Evolutionary conservation across 306 rosid species (phyloP), one percentile per base, ranked within the genome.

Genomic region (Lotus japonicus): DNA sequence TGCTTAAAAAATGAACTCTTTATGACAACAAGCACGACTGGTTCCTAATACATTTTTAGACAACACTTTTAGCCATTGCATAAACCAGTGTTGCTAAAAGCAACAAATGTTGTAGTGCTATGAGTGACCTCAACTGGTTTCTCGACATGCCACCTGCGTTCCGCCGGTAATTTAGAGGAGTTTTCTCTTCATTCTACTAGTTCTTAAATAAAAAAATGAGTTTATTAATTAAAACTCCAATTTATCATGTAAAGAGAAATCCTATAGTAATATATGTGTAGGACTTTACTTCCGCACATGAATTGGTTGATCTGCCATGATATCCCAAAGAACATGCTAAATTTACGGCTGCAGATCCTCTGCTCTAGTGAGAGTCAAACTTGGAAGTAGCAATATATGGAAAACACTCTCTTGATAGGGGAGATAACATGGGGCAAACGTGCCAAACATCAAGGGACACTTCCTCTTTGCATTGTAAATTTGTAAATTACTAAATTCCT

Each of bases 381-480:
- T 6, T 42, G 9, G 46, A 54, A 54, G 35, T 21, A 17, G 26
- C 66, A 73, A 17, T 60, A 31, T 26, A 17, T 60, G 19, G 35
- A 60, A 36, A 68, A 50, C 63, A 39, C 53, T 59, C 48, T 58
- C 66, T 55, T 35, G 46, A 15, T 33, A 75, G 3, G 31, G 38
- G 31, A 53, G 42, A 70, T 61, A 76, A 75, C 84, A 71, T 75
- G 84, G 84, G 58, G 11, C 62, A 66, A 35, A 45, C 70, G 50
- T 74, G 58, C 42, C 49, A 11, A 31, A 31, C 71, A 51, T 75
- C 59, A 68, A 74, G 71, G 66, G 65, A 14, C 62, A 46, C 64
- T 75, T 17, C 49, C 48, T 49, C 33, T 58, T 31, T 33, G 10
- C 38, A n/a, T 56, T 64, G 9, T 52, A 46, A 66, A 60, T 72